Evolutionary conservation across 2,329 filamentous ascomycete genomes (phyloP), one percentile per base, ranked within the genome.

Genomic region (Fusarium brachygibbosum): DNA sequence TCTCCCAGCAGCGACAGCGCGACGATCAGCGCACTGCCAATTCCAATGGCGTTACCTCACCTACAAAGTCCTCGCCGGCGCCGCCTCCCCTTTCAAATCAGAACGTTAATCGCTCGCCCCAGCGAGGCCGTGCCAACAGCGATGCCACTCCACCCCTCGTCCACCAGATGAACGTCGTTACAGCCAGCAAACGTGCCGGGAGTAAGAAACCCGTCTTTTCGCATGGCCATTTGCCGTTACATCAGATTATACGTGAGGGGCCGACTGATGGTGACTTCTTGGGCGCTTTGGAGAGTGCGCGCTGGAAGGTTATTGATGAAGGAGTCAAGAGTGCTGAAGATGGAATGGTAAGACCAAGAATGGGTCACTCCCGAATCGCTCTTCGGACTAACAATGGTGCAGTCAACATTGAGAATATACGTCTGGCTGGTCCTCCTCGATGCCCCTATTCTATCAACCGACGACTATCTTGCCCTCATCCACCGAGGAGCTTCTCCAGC

Each of bases 381-480:
- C 5, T 16, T 32, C 14, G 6, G 23, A 60, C 61, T 69, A 51
- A 69, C 31, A 25, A 12, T 28, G 16, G 44, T 14, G 13, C 17
- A 97, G 95, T 99, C 96, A 21, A 91, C 94, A 45, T 84, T 96
- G 67, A 91, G 96, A 75, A 97, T 98, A 78, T 98, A 99, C 79
- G 89, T 97, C 70, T 99, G 96, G 96, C 87, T 98, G 40, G 93
- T 97, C 72, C 88, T 99, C 14, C 91, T 99, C 73, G 93, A 97
- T 76, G 91, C 94, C 32, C 90, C 93, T 9, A 89, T 97, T 42
- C 84, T 98, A 68, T 87, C 90, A 44, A 97, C 96, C 61, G 93
- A 97, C 74, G 87, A 91, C 65, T 99, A 99, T 79, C 91, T 98
- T 69, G 87, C 88, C 59, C 91, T 98, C 44, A 91, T 99, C 70